phyloP scores from a whole-genome alignment of 257 asterid genomes.

The Lavandula angustifolia region DNA sequence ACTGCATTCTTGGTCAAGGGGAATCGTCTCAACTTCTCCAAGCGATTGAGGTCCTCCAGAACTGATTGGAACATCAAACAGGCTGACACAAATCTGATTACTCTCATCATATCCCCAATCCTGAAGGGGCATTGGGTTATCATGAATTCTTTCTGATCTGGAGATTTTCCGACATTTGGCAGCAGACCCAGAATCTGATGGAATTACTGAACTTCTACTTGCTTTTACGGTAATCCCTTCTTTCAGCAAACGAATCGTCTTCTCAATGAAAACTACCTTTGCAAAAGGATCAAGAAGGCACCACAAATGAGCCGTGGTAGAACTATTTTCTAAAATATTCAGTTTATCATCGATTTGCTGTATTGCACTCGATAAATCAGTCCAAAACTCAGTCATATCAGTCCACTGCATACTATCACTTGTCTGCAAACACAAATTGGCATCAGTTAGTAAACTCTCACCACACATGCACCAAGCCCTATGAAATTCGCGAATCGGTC shows the following conservation, averaged over 20 bases:
- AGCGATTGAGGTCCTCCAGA: conserved; percentile 45
- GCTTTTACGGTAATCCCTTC: conserved; percentile 72
- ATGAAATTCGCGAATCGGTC: conserved; percentile 92
- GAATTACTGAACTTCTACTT: conserved; percentile 55
- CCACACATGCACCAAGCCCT: conserved; percentile 93
- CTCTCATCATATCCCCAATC: conserved; percentile 48
- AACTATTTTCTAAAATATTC: conserved; percentile 49
- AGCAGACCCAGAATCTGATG: conserved; percentile 49
- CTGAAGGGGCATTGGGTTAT: conserved; percentile 35
- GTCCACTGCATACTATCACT: conserved; percentile 64
- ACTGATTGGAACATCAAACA: conserved; percentile 68
- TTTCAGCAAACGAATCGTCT: conserved; percentile 72
- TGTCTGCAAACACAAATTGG: conserved; percentile 41
- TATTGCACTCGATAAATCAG: conserved; percentile 62
- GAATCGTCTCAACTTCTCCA: conserved; percentile 44
- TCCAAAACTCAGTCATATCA: conserved; percentile 66
- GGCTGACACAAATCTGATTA: conserved; percentile 41
- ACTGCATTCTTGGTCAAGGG: conserved; percentile 48
- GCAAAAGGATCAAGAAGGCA: conserved; percentile 94
- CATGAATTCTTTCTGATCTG: conserved; percentile 40
- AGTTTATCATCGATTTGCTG: conserved; percentile 64
- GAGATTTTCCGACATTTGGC: conserved; percentile 52
- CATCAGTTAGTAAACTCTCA: conserved; percentile 60
- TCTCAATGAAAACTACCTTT: conserved; percentile 80
- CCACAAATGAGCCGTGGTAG: conserved; percentile 79